Evolutionary conservation across 495 filamentous ascomycete genomes (phyloP), one percentile per base, ranked within the genome.

Genomic region (Penicillium ochrochloron): DNA sequence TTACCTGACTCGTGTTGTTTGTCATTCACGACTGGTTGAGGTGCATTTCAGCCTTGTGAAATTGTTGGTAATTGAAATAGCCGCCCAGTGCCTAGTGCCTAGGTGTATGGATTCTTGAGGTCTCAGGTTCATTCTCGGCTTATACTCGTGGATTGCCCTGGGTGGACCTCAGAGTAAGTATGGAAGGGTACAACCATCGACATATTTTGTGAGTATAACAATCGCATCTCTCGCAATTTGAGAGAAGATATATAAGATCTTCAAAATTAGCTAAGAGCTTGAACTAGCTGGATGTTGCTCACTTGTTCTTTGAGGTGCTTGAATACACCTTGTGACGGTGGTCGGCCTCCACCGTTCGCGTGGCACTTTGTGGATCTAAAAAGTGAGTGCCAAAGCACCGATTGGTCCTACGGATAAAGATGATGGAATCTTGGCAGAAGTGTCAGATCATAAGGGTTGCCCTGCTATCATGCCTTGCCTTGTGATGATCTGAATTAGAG

Each of bases 401-500:
- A 52, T 31, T 52, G 25, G 25, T 19, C 14, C 48, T 12, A 11
- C 21, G 15, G 27, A n/a, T 3, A 2, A 31, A 31, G 5, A 25
- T 52, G 48, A 52, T 25, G 31, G 25, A 52, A 29, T 31, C 48
- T 17, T n/a, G 25, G 48, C 25, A 0, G 14, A 23, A 9, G 2
- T 52, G 23, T 31, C 3, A n/a, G 14, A 27, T 27, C 25, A 27
- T 27, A 27, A 4, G 25, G 67, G 75, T 48, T 67, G 76, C 70
- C 77, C 71, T 78, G 80, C 78, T 62, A 94, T 93, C 66, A 71
- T 88, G 63, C 80, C 66, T 71, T 88, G 63, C 80, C 91, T 0
- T 92, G 93, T 67, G 57, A 74, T 1, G 78, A 93, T 55, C 70
- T 94, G 50, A 84, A 89, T 50, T 61, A 83, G 71, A 87, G 83